Base-by-base conservation (phyloP, 176 grass and related monocot genomes). In the Aegilops tauschii region DNA sequence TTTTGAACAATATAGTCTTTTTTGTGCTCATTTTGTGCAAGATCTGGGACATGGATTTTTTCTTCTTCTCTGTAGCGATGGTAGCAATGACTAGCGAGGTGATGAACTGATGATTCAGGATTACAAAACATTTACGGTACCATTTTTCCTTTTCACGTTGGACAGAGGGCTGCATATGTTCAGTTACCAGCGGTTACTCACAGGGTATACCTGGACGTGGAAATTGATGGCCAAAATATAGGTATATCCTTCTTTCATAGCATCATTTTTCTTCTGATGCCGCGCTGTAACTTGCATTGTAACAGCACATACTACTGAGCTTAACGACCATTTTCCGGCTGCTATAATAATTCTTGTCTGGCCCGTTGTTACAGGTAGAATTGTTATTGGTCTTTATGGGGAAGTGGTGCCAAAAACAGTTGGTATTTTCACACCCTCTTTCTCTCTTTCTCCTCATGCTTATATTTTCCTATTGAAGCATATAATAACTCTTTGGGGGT, bases 371-470 rank as follows among this genome's bases (percentile, higher is more conserved):
- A 61, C 92, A 98, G 97, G 93, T 77, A 94, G 97, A 92, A 98
- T 98, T 88, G 88, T 96, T 63, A 78, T 98, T 85, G 97, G 97
- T 73, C 83, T 98, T 71, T 93, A 96, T 82, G 96, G 93, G 13
- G 90, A 92, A 40, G 84, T 90, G 68, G 92, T 98, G 67, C 90
- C 97, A 7, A 96, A 98, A 88, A 98, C 97, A 86, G 90, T 86
- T 82, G 96, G 96, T 98, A 94, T 31, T 52, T 76, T 84, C 85
- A 75, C 70, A 9, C 31, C 70, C 5, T 76, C 81, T 73, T 8
- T 58, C 30, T 73, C 12, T 65, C 36, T 47, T 82, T 34, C 30
- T 73, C 16, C 14, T 61, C 32, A 44, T 79, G 2, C 37, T 83
- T 23, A 52, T 78, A 63, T 62, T 30, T 82, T 50, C 73, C 34